These are phyloP conservation scores for Aspergillus clavatus DNA, from an alignment of 2,329 filamentous ascomycete genomes.

Conservation along the genomic window DNA sequence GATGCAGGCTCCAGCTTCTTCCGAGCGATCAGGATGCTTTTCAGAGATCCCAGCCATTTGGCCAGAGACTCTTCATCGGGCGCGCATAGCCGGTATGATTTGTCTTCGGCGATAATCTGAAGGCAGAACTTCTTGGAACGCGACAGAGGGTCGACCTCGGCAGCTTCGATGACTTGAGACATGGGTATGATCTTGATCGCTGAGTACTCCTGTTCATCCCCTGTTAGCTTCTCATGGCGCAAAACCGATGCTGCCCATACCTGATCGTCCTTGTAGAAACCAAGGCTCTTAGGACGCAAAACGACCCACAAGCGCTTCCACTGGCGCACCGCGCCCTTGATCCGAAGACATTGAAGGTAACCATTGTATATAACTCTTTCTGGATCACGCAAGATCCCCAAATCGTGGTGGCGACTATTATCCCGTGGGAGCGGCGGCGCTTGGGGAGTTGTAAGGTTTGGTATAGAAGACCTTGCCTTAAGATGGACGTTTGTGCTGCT, in stretches of 20 bases:
- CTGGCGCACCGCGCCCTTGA: constrained; percentile 72
- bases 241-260: too few relatives aligned
- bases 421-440: constrained; percentile 46
- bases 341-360: constrained; percentile 78
- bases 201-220: constrained; percentile 65
- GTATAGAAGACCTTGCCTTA: constrained; percentile 26
- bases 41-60: constrained; percentile 83
- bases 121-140: constrained; percentile 81
- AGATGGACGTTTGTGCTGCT: constrained; percentile 23
- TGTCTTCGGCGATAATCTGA: constrained; percentile 91
- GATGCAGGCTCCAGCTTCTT: constrained; percentile 28
- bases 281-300: constrained; percentile 75
- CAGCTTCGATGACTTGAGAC: constrained; percentile 75
- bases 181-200: constrained; percentile 78
- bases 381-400: constrained; percentile 57
- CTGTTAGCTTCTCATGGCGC: constrained; percentile 6
- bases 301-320: constrained; percentile 97
- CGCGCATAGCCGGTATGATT: constrained; percentile 71
- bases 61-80: constrained; percentile 76
- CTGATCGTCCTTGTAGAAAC: constrained; percentile 85
- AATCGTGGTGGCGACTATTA: constrained; percentile 58
- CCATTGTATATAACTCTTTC: constrained; percentile 94
- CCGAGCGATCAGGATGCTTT: constrained; percentile 55
- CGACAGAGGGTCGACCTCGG: constrained; percentile 85
- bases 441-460: constrained; percentile 25